Evolutionary conservation across 169 alveolate genomes (phyloP).

Genomic region (Plasmodium sp.): DNA sequence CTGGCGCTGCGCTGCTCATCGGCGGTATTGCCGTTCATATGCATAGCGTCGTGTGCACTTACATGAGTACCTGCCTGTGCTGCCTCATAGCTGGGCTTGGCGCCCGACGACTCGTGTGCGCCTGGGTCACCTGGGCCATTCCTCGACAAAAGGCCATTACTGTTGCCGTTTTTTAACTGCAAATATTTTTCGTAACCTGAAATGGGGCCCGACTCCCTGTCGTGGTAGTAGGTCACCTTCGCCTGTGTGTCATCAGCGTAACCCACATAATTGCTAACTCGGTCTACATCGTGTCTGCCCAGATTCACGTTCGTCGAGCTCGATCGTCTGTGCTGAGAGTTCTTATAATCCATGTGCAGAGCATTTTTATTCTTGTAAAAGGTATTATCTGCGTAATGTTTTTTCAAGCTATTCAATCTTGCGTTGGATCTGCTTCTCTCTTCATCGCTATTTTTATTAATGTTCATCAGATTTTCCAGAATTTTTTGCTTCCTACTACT

Average conservation of each 20-base stretch:
- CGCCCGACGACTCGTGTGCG: not conserved
- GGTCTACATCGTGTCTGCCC: slow-evolving; percentile 7
- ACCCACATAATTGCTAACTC: slow-evolving; percentile 22
- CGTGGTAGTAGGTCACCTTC: slow-evolving; percentile 29
- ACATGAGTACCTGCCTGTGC: not conserved
- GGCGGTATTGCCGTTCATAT: not conserved
- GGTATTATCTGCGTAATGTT: slow-evolving; percentile 3
- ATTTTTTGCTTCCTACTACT: slow-evolving; percentile 19
- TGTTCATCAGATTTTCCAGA: slow-evolving; percentile 33
- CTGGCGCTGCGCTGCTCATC: not conserved
- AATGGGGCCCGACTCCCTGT: slow-evolving; percentile 1
- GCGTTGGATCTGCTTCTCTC: not conserved
- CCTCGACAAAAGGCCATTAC: not conserved
- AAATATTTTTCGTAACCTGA: slow-evolving; percentile 62
- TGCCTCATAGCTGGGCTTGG: not conserved
- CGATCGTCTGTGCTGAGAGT: slow-evolving; percentile 52
- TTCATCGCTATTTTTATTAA: slow-evolving; percentile 7
- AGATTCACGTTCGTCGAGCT: slow-evolving; percentile 53
- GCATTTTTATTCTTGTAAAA: slow-evolving; percentile 19
- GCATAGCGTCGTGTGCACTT: not conserved
- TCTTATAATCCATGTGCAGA: slow-evolving; percentile 14
- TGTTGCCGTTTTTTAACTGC: slow-evolving; percentile 11
- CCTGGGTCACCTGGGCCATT: not conserved
- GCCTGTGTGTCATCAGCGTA: slow-evolving; percentile 69
- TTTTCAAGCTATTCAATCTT: not conserved